A percentile compares a stretch with the other conserved stretches of the same genome.
Evolutionary conservation across 495 filamentous ascomycete genomes (phyloP).

Genomic region (Penicillium psychrofluorescens): DNA sequence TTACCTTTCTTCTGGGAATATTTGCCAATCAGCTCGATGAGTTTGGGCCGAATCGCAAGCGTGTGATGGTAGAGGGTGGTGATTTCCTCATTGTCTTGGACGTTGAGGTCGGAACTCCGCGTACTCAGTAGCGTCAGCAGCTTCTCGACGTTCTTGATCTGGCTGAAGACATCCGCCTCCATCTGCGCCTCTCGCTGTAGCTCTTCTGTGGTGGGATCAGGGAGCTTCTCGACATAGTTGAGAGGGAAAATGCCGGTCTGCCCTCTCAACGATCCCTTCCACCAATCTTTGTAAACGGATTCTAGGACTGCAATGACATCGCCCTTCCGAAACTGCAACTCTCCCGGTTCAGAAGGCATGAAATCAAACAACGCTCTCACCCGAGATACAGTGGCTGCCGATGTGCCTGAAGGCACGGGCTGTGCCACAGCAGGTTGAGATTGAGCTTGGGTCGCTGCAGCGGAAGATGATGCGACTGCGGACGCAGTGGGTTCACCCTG

Average conservation of each 20-base stretch:
- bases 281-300: constrained; percentile 99
- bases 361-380: constrained; percentile 95
- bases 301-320: constrained; percentile 97
- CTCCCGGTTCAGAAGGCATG: constrained; percentile 83
- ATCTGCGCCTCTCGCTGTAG: constrained; percentile 93
- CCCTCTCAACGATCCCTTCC: constrained; percentile 89
- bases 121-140: constrained; percentile 88
- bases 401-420: constrained; percentile 61
- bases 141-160: constrained; percentile 99
- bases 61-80: constrained; percentile 91
- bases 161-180: constrained; percentile 95
- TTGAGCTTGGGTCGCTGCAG: constrained; percentile 36
- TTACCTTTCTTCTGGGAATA: constrained; percentile 98
- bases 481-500: constrained; percentile 21
- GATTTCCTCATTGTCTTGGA: constrained; percentile 88
- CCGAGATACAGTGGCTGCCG: constrained; percentile 93
- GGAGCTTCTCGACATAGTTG: constrained; percentile 96
- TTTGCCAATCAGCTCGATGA: constrained; percentile 97
- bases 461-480: constrained; percentile 16
- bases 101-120: constrained; percentile 79
- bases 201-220: constrained; percentile 91
- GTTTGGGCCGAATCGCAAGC: constrained; percentile 86
- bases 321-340: constrained; percentile 92
- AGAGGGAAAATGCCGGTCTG: constrained; percentile 97
- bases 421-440: constrained; percentile 34